Base-by-base conservation (phyloP, 2,329 filamentous ascomycete genomes). In the Pyrenophora teres region DNA sequence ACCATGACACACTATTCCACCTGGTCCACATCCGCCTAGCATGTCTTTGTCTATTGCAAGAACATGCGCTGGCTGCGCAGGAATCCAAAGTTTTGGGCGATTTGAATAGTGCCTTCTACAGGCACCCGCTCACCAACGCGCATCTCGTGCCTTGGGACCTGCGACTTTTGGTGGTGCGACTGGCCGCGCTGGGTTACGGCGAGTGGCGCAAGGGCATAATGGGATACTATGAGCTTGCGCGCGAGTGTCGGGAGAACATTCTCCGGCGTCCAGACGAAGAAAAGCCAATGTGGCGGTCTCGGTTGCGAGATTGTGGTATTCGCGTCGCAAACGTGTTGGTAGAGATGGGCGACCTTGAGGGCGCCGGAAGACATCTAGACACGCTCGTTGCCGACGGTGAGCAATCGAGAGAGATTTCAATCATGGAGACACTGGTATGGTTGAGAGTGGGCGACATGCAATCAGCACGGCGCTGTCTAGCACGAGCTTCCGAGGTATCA, bases 311-410 rank as follows among this genome's bases (percentile, higher is more conserved):
- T 57, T 78, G 97, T 2, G 92, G 92, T 0, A 78, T 86, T 21
- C 73, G 82, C 42, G 81, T 82, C 5, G 82, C 82, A 15, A 84
- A 84, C 65, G 86, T 87, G 0, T 75, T 94, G 23, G 81, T 93
- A 5, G 89, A 94, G 72, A 95, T 97, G 86, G 90, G 91, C 7
- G 93, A 99, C 68, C 71, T 95, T 0, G 85, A 89, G 2, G 90
- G 89, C 4, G 94, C 93, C 0, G 85, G 82, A 1, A 79, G 87
- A 25, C 91, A 95, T 64, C 77, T 99, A 2, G 78, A 79, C 16
- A 84, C 80, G 3, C 72, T 96, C 12, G 67, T 23, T 30, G 36
- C 36, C n/a, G 40, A 53, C 2, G 46, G 31, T 0, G n/a, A 23
- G n/a, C 46, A 53, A 5, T 45, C 63, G 1, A 54, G 36, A 15